Evolutionary conservation across 2,329 filamentous ascomycete genomes (phyloP), one percentile per base, ranked within the genome.

Genomic region (Septoria petroselini): DNA sequence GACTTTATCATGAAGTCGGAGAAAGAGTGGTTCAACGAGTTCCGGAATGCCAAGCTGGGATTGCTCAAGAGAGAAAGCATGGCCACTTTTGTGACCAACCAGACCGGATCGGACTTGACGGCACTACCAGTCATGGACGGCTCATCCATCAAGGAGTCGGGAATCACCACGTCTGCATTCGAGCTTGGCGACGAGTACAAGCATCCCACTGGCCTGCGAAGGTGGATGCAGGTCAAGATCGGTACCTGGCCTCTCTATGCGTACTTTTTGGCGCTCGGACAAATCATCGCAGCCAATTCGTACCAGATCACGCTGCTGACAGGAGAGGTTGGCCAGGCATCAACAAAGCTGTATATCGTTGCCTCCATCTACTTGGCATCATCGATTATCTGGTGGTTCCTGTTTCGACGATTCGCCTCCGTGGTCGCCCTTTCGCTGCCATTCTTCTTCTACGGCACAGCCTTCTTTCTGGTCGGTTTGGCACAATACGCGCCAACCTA

Each of bases 271-370:
- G 79, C 79, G 6, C 70, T 82, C 17, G 77, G 78, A 14, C 80
- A 83, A 58, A 78, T 84, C 54, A 79, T 84, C 43, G 78, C 81
- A 1, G 78, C 79, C 49, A 83, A 82, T 65, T 82, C 78, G 0
- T 83, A 84, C 65, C 82, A 85, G 61, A 79, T 85, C 58, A 82
- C 80, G 0, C 71, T 85, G 12, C 71, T 85, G 11, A 81, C 80
- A 0, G 82, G 82, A 18, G 76, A 81, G 55, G 71, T 80, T 17
- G 80, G 79, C 40, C 73, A 83, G 60, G 73, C 74, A 1, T 76
- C 80, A 3, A 65, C 69, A 27, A 80, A 81, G 59, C 70, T 84
- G 0, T 84, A 84, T 63, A 72, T 74, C 38, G 76, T 82, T 12
- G 80, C 79, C 0, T 74, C 71, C 4, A 76, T 81, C 11, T 84